Evolutionary conservation across 495 filamentous ascomycete genomes (phyloP).

Genomic region (Clavariopsis aquatica): DNA sequence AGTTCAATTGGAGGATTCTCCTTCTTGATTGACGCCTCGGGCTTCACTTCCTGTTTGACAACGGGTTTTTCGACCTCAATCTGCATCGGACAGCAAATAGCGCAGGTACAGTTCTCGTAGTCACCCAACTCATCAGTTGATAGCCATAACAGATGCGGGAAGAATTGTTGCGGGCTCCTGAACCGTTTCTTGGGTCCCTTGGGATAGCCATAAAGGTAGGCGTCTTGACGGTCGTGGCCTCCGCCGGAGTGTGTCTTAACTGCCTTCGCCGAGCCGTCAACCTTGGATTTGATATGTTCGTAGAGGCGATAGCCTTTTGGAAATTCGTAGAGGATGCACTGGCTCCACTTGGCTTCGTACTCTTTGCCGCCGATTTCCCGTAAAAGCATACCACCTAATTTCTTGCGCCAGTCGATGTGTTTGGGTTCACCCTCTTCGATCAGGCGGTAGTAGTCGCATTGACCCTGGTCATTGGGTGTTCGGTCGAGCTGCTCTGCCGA

Average conservation of each 20-base stretch:
- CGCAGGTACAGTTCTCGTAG: slow-evolving; percentile 59
- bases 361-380: slow-evolving; percentile 47
- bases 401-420: slow-evolving; percentile 56
- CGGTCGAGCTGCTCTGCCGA: slow-evolving; percentile 49
- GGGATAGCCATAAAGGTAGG: slow-evolving; percentile 65
- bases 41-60: slow-evolving; percentile 29
- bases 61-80: slow-evolving; percentile 41
- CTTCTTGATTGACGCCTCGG: slow-evolving; percentile 36
- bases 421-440: slow-evolving; percentile 48
- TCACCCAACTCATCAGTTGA: slow-evolving; percentile 54
- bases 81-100: slow-evolving; percentile 54
- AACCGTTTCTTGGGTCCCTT: slow-evolving; percentile 59
- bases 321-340: slow-evolving; percentile 55
- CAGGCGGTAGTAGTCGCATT: slow-evolving; percentile 52
- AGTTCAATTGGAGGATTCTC: slow-evolving; percentile 27
- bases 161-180: slow-evolving; percentile 61
- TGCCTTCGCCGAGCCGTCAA: slow-evolving; percentile 43
- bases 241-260: slow-evolving; percentile 47
- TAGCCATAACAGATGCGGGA: slow-evolving; percentile 63
- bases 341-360: slow-evolving; percentile 40
- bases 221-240: slow-evolving; percentile 55
- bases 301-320: slow-evolving; percentile 61
- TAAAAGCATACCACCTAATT: slow-evolving; percentile 56
- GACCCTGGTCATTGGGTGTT: slow-evolving; percentile 51
- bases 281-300: slow-evolving; percentile 55